A percentile compares a stretch with the other conserved stretches of the same genome.
Conservation (phyloP, 2,329 filamentous ascomycete genomes). For the Escovopsis sp. region DNA sequence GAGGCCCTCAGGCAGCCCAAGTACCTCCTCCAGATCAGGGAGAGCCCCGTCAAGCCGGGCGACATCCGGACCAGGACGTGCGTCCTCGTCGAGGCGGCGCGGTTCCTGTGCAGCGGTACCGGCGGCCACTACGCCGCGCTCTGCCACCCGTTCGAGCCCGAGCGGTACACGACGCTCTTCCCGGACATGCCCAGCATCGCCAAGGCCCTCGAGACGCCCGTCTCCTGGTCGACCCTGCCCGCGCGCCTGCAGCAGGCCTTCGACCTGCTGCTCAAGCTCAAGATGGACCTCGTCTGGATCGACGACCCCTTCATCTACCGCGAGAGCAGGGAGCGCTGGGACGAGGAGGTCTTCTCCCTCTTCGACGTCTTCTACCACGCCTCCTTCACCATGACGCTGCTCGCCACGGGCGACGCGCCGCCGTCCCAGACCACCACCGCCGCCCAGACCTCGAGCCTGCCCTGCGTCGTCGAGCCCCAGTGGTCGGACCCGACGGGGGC, state of each 20-base stretch:
- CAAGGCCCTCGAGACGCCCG: not conserved
- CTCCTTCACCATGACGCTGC: not conserved
- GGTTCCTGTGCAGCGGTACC: not conserved
- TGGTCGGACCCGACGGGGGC: not conserved
- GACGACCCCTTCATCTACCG: not conserved
- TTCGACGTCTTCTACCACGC: not conserved
- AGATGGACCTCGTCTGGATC: not conserved
- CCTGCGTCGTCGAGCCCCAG: not conserved
- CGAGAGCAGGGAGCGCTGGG: not conserved
- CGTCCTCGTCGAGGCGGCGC: not conserved
- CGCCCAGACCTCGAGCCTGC: not conserved
- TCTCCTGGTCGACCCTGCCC: not conserved
- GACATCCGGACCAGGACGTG: not conserved
- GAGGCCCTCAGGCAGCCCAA: not conserved
- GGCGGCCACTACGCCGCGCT: not conserved
- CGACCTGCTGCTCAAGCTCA: not conserved
- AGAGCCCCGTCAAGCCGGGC: not conserved
- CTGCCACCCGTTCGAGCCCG: not conserved
- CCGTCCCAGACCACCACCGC: not conserved
- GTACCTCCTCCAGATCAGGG: not conserved
- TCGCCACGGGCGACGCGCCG: not conserved
- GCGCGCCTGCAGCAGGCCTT: not conserved
- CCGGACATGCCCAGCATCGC: not conserved
- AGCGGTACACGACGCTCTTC: not conserved
- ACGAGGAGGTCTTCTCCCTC: not conserved